A percentile compares a stretch with the other conserved stretches of the same genome.
Conservation (phyloP, 2,329 filamentous ascomycete genomes). For the Apiospora saccharicola region DNA sequence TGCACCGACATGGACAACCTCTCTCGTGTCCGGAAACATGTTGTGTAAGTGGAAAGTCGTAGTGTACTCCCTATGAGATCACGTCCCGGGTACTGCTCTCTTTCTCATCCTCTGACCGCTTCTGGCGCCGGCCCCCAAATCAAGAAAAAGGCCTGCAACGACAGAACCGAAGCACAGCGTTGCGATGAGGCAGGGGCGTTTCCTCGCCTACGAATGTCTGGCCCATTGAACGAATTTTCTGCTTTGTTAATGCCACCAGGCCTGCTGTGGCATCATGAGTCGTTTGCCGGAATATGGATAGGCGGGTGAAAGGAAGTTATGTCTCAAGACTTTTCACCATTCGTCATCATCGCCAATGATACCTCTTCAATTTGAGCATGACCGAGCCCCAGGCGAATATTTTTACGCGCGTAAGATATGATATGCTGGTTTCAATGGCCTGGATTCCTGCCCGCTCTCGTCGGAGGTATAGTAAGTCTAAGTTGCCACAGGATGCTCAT, state of each 20-base stretch:
- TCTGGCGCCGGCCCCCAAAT: not conserved
- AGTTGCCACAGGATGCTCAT: not conserved
- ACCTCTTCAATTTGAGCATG: not conserved
- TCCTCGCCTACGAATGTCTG: not conserved
- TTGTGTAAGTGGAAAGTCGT: not conserved
- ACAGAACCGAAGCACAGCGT: not conserved
- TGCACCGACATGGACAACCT: not conserved
- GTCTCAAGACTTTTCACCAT: not conserved
- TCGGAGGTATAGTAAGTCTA: not conserved
- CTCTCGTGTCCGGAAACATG: slow-evolving; percentile 11
- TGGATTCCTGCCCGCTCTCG: not conserved
- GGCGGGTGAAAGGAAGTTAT: not conserved
- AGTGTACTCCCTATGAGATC: slow-evolving; percentile 11
- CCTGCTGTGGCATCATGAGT: not conserved
- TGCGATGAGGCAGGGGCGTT: not conserved
- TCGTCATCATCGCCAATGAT: not conserved
- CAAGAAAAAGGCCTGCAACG: not conserved
- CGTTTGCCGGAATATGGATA: not conserved
- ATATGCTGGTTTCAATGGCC: too few relatives aligned
- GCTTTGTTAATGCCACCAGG: not conserved
- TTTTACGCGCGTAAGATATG: not conserved
- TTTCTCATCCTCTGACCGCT: not conserved
- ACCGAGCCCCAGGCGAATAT: not conserved
- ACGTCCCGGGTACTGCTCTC: not conserved
- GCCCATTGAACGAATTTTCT: not conserved